These are phyloP conservation scores for Calocybe cyanea DNA, from an alignment of 768 basidiomycete species.

Conservation along the genomic window DNA sequence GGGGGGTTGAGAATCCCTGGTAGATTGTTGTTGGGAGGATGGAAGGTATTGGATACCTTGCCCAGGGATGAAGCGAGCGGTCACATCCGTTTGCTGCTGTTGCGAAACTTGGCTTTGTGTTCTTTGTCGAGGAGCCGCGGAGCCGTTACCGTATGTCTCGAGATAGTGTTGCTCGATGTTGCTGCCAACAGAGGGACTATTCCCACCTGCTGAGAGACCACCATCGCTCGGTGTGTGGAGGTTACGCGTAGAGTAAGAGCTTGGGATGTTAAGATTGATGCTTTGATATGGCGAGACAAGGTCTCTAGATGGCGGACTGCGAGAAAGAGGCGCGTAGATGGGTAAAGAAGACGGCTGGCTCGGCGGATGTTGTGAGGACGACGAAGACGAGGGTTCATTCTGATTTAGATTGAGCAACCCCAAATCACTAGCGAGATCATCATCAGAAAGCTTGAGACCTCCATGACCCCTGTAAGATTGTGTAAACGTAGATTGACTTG, in stretches of 20 bases:
- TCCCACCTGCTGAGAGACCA: constrained; percentile 45
- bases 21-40: constrained; percentile 17
- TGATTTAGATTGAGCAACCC: constrained; percentile 56
- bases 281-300: constrained; percentile 50
- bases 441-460: constrained; percentile 69
- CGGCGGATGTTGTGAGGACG: constrained; percentile 48
- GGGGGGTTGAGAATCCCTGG: constrained; percentile 20
- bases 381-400: constrained; percentile 33
- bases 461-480: constrained; percentile 41
- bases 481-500: constrained; percentile 25
- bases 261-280: constrained; percentile 61
- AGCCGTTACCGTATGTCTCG: constrained; percentile 31
- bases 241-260: constrained; percentile 42
- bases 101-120: constrained; percentile 19
- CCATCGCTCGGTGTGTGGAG: constrained; percentile 63
- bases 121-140: constrained; percentile 17
- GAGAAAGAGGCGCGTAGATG: constrained; percentile 66
- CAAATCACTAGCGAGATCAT: constrained; percentile 74
- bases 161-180: constrained; percentile 45
- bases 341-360: constrained; percentile 76
- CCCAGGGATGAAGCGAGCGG: constrained; percentile 61
- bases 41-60: constrained; percentile 28
- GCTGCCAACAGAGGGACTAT: constrained; percentile 42
- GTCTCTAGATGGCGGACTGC: constrained; percentile 56
- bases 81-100: constrained; percentile 35